These are phyloP conservation scores for Leptomonas pyrrhocoris DNA, from an alignment of 208 protist species.

Conservation along the genomic window DNA sequence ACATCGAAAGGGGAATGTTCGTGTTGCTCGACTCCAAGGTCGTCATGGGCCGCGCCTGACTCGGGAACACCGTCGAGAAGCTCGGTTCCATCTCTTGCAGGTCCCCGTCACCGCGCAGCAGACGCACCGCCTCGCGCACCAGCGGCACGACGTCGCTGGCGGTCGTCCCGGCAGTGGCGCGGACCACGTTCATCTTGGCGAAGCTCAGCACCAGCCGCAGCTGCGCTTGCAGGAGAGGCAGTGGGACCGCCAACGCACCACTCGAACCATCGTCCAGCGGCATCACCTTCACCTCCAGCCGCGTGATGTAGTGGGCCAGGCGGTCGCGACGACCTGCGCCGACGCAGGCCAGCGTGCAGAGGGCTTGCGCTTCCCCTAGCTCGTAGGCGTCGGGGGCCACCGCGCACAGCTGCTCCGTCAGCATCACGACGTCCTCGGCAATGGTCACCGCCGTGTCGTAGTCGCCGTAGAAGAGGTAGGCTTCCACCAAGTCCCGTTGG, in stretches of 20 bases:
- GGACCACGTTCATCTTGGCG: conserved; percentile 14
- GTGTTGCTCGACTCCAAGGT: conserved; percentile 2
- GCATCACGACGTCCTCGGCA: conserved; percentile 56
- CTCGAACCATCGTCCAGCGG: conserved; percentile 14
- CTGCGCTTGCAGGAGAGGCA: conserved; percentile 40
- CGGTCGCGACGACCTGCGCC: conserved; percentile 29
- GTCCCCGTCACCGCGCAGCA: conserved; percentile 44
- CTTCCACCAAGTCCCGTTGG: conserved; percentile 54
- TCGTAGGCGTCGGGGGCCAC: conserved; percentile 37
- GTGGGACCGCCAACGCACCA: neutral
- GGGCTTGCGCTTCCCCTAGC: conserved; percentile 39
- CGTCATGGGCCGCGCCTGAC: conserved; percentile 6
- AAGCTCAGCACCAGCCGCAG: conserved; percentile 46
- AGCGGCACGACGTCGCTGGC: conserved; percentile 13
- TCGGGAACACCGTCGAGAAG: conserved; percentile 41
- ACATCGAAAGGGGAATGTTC: conserved; percentile 5
- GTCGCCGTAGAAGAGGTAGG: conserved; percentile 57
- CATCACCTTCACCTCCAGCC: conserved; percentile 29
- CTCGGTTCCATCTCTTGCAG: conserved; percentile 49
- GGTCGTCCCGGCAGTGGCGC: neutral
- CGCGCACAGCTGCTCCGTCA: conserved; percentile 41
- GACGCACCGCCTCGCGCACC: conserved; percentile 43
- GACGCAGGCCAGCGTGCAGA: conserved; percentile 32
- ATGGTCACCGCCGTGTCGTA: conserved; percentile 38
- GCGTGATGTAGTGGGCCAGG: conserved; percentile 20